Base-by-base conservation (phyloP, 176 grass and related monocot genomes). In the Otatea glauca region DNA sequence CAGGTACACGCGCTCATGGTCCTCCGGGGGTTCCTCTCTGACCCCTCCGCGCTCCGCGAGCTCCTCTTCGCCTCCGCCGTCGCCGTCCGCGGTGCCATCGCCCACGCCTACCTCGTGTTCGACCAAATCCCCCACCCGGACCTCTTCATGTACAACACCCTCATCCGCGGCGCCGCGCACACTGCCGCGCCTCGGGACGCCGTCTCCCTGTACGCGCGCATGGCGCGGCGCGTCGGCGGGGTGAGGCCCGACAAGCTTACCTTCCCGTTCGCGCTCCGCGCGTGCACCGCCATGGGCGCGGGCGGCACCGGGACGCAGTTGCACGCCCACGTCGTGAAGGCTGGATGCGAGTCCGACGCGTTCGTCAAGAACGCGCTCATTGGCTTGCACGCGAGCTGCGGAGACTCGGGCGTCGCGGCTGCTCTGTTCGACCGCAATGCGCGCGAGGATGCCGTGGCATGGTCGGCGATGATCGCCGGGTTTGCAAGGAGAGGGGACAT, bases 101-200 rank as follows among this genome's bases (percentile, higher is more conserved):
- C 83, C 38, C 92, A 98, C 81, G 92, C 95, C 70, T 80, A 86
- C 91, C 87, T 65, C 27, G 35, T 94, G 88, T 98, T 98, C 91
- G 89, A 93, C 16, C 70, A 79, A 90, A 94, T 93, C 78, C 85
- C 92, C 23, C 78, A 69, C 14, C 91, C 95, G 23, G 89, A 98
- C 66, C 82, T 89, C 75, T 97, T 97, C 89, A 97, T 97, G 90
- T 92, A 92, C 90, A 97, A 93, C 79, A 91, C 92, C 75, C 84
- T 97, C 58, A 94, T 94, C 77, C 88, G 92, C 58, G 91, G 90
- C 17, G 87, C 87, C 64, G 91, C 92, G 35, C 92, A 89, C 89
- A 82, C 81, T 0, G 34, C 90, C 24, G 70, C 51, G 50, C 92
- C 90, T 44, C 75, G 73, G 12, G 88, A 91, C 80, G 86, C 95